Base-by-base conservation (phyloP, 1,284 basidiomycete genomes). In the Tilletia walkeri region DNA sequence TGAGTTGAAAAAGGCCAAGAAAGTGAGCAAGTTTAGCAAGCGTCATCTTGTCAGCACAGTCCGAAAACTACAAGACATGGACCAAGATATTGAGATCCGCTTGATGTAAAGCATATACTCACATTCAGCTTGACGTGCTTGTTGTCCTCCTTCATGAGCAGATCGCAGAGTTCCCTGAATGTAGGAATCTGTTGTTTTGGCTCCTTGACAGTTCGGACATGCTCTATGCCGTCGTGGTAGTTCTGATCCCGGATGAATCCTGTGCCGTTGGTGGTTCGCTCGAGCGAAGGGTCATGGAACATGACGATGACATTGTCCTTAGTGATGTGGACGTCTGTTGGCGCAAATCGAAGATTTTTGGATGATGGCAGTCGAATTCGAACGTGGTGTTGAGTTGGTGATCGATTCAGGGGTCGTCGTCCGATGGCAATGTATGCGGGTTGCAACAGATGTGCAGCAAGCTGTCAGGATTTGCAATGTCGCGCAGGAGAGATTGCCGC, bases 291-390 rank as follows among this genome's bases (percentile, higher is more conserved):
- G 85, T 98, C 95, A 84, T 97, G 94, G 85, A 95, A 96, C 92
- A 98, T 94, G 73, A 98, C 85, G 65, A 98, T 91, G 66, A 93
- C 89, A 79, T 90, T 87, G 86, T 98, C 95, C 76, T 88, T 85
- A 67, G 95, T 95, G 82, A 97, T 91, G 85, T 98, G 95, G 76
- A 98, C 94, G 88, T 98, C 95, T 94, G 88, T 61, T 18, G 24
- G 24, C 24, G 24, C 24, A 30, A 30, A 30, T 48, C 47, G 47
- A 30, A 30, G 24, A 30, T 30, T 30, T 30, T 30, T 30, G 24
- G 24, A 30, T 30, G 24, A 30, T 30, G 24, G 24, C 24, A 30
- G 24, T 49, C 48, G 48, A 49, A 14, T 49, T n/a, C 5, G 70
- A n/a, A 38, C 24, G 6, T 9, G 69, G n/a, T n/a, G 18, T 9